Conservation (phyloP, 805 yeast genomes). For the Kodamaea nitidulidarum region DNA sequence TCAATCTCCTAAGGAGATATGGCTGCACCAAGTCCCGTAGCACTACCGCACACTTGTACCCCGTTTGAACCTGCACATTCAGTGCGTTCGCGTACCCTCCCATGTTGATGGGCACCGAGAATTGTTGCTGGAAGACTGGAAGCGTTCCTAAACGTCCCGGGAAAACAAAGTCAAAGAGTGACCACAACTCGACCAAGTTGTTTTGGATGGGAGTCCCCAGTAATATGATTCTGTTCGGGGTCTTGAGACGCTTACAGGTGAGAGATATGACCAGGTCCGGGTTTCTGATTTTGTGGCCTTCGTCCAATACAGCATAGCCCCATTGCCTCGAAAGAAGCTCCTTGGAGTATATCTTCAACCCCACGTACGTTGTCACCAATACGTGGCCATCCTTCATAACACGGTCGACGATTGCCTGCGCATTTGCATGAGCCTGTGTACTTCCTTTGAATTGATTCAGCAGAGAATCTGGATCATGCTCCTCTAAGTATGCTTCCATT, state of each 20-base stretch:
- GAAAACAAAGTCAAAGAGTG: conserved; percentile 88
- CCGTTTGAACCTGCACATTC: conserved; percentile 92
- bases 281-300: conserved; percentile 94
- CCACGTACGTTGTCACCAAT: conserved; percentile 87
- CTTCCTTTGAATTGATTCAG: conserved; percentile 14
- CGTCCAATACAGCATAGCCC: conserved; percentile 91
- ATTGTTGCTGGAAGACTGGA: conserved; percentile 91
- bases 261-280: conserved; percentile 88
- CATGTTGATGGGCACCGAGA: conserved; percentile 85
- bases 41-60: conserved; percentile 92
- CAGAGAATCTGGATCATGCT: conserved; percentile 33
- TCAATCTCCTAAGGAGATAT: conserved; percentile 78
- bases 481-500: conserved; percentile 48
- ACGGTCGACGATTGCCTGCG: conserved; percentile 48
- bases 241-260: conserved; percentile 76
- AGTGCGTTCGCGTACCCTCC: conserved; percentile 99
- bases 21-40: conserved; percentile 87
- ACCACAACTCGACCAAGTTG: conserved; percentile 89
- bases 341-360: conserved; percentile 65
- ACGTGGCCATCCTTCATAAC: conserved; percentile 74
- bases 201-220: conserved; percentile 98
- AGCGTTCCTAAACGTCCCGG: conserved; percentile 94
- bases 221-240: conserved; percentile 80
- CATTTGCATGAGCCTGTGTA: conserved; percentile 34
- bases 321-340: conserved; percentile 64